Evolutionary conservation across 129 eudicot species (phyloP), one percentile per base, ranked within the genome.

Genomic region (Calendula officinalis): DNA sequence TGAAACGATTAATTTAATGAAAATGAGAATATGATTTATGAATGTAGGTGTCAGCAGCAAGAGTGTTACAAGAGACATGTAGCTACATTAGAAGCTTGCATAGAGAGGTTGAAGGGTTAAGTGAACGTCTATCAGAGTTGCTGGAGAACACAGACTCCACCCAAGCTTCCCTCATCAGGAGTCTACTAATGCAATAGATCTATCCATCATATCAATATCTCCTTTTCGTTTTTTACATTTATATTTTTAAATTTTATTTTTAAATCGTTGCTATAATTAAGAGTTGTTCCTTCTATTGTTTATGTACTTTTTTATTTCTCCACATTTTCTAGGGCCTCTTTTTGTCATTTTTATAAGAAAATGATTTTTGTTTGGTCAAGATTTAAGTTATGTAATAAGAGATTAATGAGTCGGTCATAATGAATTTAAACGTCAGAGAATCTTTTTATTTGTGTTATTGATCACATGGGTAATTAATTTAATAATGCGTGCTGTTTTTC

Each of bases 141-240:
- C 67, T 79, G 40, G 77, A 79, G 12, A 74, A 55, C 46, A 66
- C 82, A n/a, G 83, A 79, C 55, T 62, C 72, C 48, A 63, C 67
- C 35, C 83, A 79, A 63, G 83, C 80, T 40, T 75, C 83, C 13
- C 67, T 79, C 47, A 69, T 79, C 74, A 56, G 83, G 77, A 79
- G 70, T 67, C 66, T 79, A 50, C 77, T 74, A 22, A 58, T 74
- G 80, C 80, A 74, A 62, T 72, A 68, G 62, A 32, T 50, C 62
- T 4, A 48, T 37, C 67, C 37, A 11, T 9, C 30, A 16, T 27
- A 32, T 0, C 30, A 22, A 22, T 22, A 22, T 22, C 30, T 22
- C 27, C 33, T 36, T 32, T 54, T 27, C 3, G 4, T 16, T 11
- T 46, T 39, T 22, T 16, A 38, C 59, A 32, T 46, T 22, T 15